phyloP scores from a whole-genome alignment of 2,329 filamentous ascomycete genomes.

The Fusarium piperis region DNA sequence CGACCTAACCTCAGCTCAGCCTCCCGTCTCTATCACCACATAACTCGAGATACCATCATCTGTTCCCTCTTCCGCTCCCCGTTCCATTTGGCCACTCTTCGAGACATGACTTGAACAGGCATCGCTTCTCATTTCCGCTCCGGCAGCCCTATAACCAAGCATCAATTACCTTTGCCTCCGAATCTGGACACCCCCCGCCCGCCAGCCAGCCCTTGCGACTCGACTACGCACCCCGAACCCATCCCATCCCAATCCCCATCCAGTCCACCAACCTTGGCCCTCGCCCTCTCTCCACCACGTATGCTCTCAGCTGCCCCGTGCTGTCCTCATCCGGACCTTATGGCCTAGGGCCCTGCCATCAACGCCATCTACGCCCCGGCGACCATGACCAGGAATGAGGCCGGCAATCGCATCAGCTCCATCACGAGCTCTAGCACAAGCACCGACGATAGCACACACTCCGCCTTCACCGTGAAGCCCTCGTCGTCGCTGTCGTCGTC shows the following conservation, averaged over 20 bases:
- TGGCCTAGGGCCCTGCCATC: slow-evolving; percentile 45
- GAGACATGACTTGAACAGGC: slow-evolving; percentile 47
- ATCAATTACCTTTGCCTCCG: slow-evolving; percentile 6
- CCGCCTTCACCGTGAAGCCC: slow-evolving; percentile 70
- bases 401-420: slow-evolving; percentile 66
- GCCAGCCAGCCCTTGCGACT: slow-evolving; percentile 12
- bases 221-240: slow-evolving; percentile 17
- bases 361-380: slow-evolving; percentile 48
- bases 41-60: slow-evolving; percentile 29
- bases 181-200: slow-evolving; percentile 16
- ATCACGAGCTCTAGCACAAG: slow-evolving; percentile 62
- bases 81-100: slow-evolving; percentile 5
- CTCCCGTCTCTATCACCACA: background rate
- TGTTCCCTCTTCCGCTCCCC: slow-evolving; percentile 2
- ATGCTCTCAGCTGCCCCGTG: slow-evolving; percentile 34
- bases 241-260: slow-evolving; percentile 4
- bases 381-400: slow-evolving; percentile 76
- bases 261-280: background rate
- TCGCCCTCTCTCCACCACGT: slow-evolving; percentile 22
- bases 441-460: slow-evolving; percentile 74
- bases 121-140: slow-evolving; percentile 14
- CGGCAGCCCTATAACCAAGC: background rate
- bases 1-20: background rate
- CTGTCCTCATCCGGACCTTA: slow-evolving; percentile 38
- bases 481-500: slow-evolving; percentile 40